Conservation (phyloP, 768 basidiomycete species). For the Pulveroboletus ravenelii region DNA sequence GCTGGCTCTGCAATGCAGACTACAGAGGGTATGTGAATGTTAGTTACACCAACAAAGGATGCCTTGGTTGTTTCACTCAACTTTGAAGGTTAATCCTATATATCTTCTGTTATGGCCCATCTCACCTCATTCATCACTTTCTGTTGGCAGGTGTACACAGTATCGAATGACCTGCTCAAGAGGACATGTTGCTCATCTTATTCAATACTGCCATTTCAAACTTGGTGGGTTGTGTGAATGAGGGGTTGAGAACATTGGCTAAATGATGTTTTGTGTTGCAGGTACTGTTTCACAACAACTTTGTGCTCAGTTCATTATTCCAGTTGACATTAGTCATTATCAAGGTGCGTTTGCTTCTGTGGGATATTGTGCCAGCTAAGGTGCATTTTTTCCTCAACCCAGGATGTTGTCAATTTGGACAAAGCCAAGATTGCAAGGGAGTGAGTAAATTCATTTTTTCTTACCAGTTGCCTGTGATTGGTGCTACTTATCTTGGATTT, state of each 20-base stretch:
- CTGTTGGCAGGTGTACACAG: constrained; percentile 50
- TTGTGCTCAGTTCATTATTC: constrained; percentile 55
- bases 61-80: constrained; percentile 57
- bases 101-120: no score
- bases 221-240: constrained; percentile 35
- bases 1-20: no score
- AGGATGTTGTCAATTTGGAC: constrained; percentile 59
- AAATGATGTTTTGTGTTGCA: constrained; percentile 15
- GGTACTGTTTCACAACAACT: constrained; percentile 65
- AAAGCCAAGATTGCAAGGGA: constrained; percentile 54
- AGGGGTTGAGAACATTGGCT: neutral
- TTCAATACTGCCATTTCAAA: constrained; percentile 67
- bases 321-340: constrained; percentile 57
- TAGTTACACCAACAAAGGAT: no score
- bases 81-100: constrained; percentile 46
- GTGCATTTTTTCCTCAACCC: no score
- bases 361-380: no score
- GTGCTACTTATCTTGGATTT: constrained; percentile 36
- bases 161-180: constrained; percentile 58
- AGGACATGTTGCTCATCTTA: constrained; percentile 58
- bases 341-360: constrained; percentile 25
- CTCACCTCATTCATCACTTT: no score
- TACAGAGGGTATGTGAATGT: no score
- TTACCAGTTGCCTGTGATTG: neutral
- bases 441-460: constrained; percentile 30